Conservation (phyloP, 495 filamentous ascomycete genomes). For the Bathelium albidoporum region DNA sequence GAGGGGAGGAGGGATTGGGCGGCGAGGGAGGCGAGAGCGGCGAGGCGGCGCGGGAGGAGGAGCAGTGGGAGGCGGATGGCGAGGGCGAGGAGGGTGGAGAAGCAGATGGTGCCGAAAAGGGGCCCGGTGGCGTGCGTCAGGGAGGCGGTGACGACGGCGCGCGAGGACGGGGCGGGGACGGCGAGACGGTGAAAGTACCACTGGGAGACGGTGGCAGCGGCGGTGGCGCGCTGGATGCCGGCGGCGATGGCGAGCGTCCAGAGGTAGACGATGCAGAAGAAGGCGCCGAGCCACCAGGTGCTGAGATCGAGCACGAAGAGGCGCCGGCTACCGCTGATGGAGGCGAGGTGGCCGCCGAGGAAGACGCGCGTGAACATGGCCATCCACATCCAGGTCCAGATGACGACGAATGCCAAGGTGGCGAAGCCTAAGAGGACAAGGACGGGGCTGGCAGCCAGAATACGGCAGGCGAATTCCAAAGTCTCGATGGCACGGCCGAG, state of each 20-base stretch:
- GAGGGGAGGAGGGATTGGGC: slow-evolving; percentile 74
- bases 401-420: slow-evolving; percentile 61
- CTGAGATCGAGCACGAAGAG: slow-evolving; percentile 69
- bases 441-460: slow-evolving; percentile 74
- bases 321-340: slow-evolving; percentile 34
- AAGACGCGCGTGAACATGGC: slow-evolving; percentile 95
- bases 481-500: slow-evolving; percentile 72
- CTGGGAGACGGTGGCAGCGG: slow-evolving; percentile 89
- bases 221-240: slow-evolving; percentile 80
- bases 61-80: slow-evolving; percentile 78
- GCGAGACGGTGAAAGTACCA: slow-evolving; percentile 97
- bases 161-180: slow-evolving; percentile 61
- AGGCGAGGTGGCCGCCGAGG: slow-evolving; percentile 63
- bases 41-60: slow-evolving; percentile 63
- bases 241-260: slow-evolving; percentile 84
- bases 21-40: slow-evolving; percentile 50
- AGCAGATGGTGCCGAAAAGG: slow-evolving; percentile 85
- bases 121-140: slow-evolving; percentile 68
- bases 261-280: slow-evolving; percentile 86
- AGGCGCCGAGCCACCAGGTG: slow-evolving; percentile 84
- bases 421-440: slow-evolving; percentile 73
- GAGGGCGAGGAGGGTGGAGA: slow-evolving; percentile 70
- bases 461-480: slow-evolving; percentile 80
- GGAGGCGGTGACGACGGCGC: slow-evolving; percentile 72
- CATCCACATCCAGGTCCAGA: slow-evolving; percentile 94